Evolutionary conservation across 768 basidiomycete species (phyloP).

Genomic region (Lentinula raphanica): DNA sequence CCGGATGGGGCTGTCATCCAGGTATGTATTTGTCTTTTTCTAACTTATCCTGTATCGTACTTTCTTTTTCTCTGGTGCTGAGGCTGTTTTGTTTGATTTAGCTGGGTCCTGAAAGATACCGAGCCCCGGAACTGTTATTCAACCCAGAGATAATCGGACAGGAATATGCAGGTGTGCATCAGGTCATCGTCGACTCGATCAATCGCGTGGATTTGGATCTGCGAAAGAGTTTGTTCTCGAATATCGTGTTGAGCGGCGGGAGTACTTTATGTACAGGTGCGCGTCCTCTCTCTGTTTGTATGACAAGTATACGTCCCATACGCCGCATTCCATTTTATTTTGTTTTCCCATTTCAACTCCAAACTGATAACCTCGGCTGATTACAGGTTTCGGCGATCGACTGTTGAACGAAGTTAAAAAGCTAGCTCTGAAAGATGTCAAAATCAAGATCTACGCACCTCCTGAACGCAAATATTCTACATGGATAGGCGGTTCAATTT

Average conservation of each 20-base stretch:
- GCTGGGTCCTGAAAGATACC: slow-evolving; percentile 93
- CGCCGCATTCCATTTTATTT: too few relatives aligned
- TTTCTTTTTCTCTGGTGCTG: slow-evolving; percentile 8
- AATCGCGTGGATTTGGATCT: slow-evolving; percentile 94
- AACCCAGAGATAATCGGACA: slow-evolving; percentile 95
- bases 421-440: slow-evolving; percentile 90
- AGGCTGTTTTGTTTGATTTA: slow-evolving; percentile 32
- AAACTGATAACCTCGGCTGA: too few relatives aligned
- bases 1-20: slow-evolving; percentile 94
- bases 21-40: slow-evolving; percentile 45
- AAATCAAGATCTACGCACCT: slow-evolving; percentile 98
- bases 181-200: slow-evolving; percentile 98
- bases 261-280: slow-evolving; percentile 91
- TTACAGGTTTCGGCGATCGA: slow-evolving; percentile 89
- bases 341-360: neutral
- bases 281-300: too few relatives aligned
- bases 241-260: slow-evolving; percentile 94
- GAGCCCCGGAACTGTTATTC: slow-evolving; percentile 96
- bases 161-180: slow-evolving; percentile 96
- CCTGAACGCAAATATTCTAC: slow-evolving; percentile 99
- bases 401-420: slow-evolving; percentile 96
- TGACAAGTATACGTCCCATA: too few relatives aligned
- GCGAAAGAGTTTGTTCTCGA: slow-evolving; percentile 90
- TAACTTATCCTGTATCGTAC: neutral
- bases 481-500: slow-evolving; percentile 95